Evolutionary conservation across 2,329 filamentous ascomycete genomes (phyloP), one percentile per base, ranked within the genome.

Genomic region (Ophiostoma ulmi): DNA sequence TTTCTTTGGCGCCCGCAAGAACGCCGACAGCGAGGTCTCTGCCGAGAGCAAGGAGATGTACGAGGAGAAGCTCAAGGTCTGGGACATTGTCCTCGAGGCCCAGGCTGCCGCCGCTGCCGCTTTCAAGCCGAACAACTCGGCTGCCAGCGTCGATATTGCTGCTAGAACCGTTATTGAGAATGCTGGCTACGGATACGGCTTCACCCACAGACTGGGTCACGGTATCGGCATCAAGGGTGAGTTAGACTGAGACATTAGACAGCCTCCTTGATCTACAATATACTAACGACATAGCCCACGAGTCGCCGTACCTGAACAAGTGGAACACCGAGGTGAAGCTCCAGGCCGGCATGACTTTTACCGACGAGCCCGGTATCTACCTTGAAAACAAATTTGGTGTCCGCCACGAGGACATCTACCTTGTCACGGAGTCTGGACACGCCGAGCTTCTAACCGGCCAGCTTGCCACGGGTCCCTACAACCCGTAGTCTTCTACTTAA

Each of bases 301-400:
- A 67, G n/a, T 67, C 65, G 65, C 65, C 65, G n/a, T 67, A 67
- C 65, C 65, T 67, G 11, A 67, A 67, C 65, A 41, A 67, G 65
- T 67, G 65, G 65, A 67, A 67, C 65, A 67, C 65, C n/a, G 38
- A 41, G n/a, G 65, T 48, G 1, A 31, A 31, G 39, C 65, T 67
- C 13, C 38, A 44, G 65, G 38, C 65, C 11, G 65, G 65, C 38
- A 67, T 67, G 65, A 67, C 65, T 1, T 67, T 67, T 13, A 44
- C 65, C 38, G 22, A 67, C 65, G 65, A 67, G 65, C 65, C 65
- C 3, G 65, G 65, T n/a, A 67, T 67, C 39, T 67, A 67, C 65
- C 65, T 67, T 22, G 65, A 67, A 36, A 41, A 41, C 38, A 41
- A n/a, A 22, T 67, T 67, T 48, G 65, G 65, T 41, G 38, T 67